Base-by-base conservation (phyloP, 2,329 filamentous ascomycete genomes). In the Cadophora sp. region DNA sequence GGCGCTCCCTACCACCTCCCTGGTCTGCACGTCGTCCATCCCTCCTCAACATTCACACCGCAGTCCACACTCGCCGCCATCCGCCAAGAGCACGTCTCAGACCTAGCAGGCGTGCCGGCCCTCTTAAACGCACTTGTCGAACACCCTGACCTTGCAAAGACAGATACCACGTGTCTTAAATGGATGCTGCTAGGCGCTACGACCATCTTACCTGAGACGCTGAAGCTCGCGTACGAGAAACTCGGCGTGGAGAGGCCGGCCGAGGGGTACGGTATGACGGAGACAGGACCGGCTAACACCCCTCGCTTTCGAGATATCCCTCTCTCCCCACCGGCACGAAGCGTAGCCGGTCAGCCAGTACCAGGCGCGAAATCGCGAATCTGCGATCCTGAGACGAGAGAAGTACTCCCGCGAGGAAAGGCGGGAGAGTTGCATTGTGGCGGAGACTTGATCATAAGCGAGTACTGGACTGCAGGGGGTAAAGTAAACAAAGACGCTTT, bases 391-490 rank as follows among this genome's bases (percentile, higher is more conserved):
- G 87, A 97, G 74, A 84, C 85, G 61, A 80, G 77, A 2, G 78
- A 80, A 19, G 84, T 91, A 4, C 76, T 97, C 1, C 85, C 87
- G 0, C 78, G 92, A 1, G 87, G 88, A n/a, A 81, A 89, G 72
- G 83, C 87, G 16, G 95, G 95, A 27, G 95, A 97, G 80, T 83
- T 97, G 4, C 93, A 92, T 0, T 88, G 93, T 0, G 86, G 88
- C 0, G 95, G 95, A 0, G 97, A 97, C 76, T 83, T 93, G 3
- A 86, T 97, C 50, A 97, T 97, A 93, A 88, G 92, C 77, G 92
- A 91, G 60, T 97, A 98, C 80, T 97, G 89, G 87, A 86, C 82
- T 27, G 92, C 95, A 75, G 84, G 86, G 11, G 85, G 78, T 43
- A 84, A 84, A 71, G 97, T 93, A 0, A 82, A 82, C 0, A 90